Evolutionary conservation across 2,329 filamentous ascomycete genomes (phyloP).

Genomic region (Xylaria sp.): DNA sequence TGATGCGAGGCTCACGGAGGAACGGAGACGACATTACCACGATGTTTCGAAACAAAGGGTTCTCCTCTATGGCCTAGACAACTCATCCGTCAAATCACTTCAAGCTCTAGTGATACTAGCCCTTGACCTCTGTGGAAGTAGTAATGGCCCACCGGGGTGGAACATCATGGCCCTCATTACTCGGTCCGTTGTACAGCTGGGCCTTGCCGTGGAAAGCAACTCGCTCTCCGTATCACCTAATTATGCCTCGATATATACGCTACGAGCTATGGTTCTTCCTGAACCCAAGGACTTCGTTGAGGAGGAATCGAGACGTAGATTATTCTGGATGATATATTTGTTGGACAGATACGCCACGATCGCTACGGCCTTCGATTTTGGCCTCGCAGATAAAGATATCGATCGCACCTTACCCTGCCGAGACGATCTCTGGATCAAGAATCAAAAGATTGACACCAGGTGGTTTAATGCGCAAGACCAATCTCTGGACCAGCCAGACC

Average conservation of each 20-base stretch:
- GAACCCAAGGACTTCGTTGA: constrained; percentile 89
- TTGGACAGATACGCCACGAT: constrained; percentile 91
- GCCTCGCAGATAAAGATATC: constrained; percentile 88
- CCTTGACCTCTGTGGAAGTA: constrained; percentile 84
- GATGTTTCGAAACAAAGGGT: constrained; percentile 86
- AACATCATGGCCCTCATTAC: constrained; percentile 91
- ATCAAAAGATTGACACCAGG: constrained; percentile 83
- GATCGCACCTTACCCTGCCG: constrained; percentile 88
- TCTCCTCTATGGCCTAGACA: constrained; percentile 86
- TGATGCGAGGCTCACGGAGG: constrained; percentile 78
- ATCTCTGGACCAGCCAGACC: constrained; percentile 63
- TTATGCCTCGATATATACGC: constrained; percentile 87
- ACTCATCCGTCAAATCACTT: constrained; percentile 87
- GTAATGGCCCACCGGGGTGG: constrained; percentile 92
- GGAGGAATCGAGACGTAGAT: constrained; percentile 82
- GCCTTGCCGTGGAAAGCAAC: constrained; percentile 83
- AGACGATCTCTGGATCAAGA: constrained; percentile 86
- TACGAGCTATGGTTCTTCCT: constrained; percentile 84
- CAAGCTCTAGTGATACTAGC: constrained; percentile 90
- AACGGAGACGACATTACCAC: constrained; percentile 80
- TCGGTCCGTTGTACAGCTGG: constrained; percentile 87
- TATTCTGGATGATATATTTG: constrained; percentile 96
- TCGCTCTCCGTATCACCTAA: constrained; percentile 82
- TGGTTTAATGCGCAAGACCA: constrained; percentile 74
- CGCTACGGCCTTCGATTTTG: constrained; percentile 91